Evolutionary conservation across 2,329 filamentous ascomycete species (phyloP).

Genomic region (Fusarium concolor): DNA sequence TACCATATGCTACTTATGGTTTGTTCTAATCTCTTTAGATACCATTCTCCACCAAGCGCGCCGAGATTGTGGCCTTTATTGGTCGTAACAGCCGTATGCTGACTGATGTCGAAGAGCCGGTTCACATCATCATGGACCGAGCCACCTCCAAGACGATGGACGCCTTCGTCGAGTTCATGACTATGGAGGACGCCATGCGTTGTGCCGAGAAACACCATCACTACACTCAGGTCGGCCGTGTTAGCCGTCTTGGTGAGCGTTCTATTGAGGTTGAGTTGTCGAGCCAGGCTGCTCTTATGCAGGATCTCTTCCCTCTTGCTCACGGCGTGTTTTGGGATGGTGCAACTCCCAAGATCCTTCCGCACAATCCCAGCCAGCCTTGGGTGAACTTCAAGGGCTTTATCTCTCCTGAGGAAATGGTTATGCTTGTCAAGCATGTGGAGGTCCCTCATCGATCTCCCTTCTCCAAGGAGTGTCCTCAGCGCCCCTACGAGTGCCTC

Average conservation of each 20-base stretch:
- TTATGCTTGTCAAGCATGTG: constrained; percentile 72
- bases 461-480: constrained; percentile 70
- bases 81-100: constrained; percentile 68
- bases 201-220: constrained; percentile 62
- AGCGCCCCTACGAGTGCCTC: constrained; percentile 73
- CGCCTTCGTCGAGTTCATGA: constrained; percentile 69
- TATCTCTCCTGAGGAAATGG: constrained; percentile 70
- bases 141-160: constrained; percentile 71
- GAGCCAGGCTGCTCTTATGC: constrained; percentile 68
- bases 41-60: constrained; percentile 64
- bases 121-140: constrained; percentile 75
- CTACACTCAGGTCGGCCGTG: constrained; percentile 54
- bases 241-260: constrained; percentile 66
- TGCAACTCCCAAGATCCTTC: constrained; percentile 55
- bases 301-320: constrained; percentile 70
- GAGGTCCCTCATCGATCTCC: constrained; percentile 71
- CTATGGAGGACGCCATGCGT: constrained; percentile 63
- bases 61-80: constrained; percentile 69
- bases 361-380: constrained; percentile 52
- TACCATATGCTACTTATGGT: too few species aligned
- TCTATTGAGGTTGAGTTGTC: constrained; percentile 68
- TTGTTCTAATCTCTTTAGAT: constrained; percentile 58
- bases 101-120: constrained; percentile 64
- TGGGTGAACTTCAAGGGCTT: constrained; percentile 70
- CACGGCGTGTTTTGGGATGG: constrained; percentile 67